Evolutionary conservation across 2,329 filamentous ascomycete genomes (phyloP).

Genomic region (Apiospora marii): DNA sequence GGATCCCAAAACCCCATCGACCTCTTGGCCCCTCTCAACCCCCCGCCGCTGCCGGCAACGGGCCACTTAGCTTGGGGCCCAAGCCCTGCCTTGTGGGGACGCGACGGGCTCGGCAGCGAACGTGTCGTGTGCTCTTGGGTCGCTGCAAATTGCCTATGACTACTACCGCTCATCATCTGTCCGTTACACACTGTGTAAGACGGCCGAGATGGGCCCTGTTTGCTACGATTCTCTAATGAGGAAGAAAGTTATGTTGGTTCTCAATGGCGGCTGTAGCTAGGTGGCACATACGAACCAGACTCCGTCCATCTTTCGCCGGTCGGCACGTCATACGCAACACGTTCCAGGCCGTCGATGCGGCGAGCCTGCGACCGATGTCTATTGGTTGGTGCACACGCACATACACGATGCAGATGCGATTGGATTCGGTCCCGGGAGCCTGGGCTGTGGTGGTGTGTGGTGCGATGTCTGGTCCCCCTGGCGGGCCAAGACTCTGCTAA

Average conservation of each 20-base stretch:
- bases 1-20: background rate
- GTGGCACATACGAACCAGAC: background rate
- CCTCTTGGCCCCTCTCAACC: background rate
- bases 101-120: background rate
- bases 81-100: slow-evolving; percentile 3
- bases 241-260: background rate
- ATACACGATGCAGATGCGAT: too few relatives aligned
- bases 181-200: background rate
- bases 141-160: background rate
- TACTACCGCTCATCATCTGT: background rate
- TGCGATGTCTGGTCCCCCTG: too few relatives aligned
- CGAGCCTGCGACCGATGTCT: too few relatives aligned
- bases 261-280: background rate
- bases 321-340: background rate
- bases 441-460: too few relatives aligned
- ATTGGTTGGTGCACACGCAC: too few relatives aligned
- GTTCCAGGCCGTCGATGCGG: background rate
- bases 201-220: background rate
- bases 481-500: too few relatives aligned
- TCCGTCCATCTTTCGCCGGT: background rate
- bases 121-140: too few relatives aligned
- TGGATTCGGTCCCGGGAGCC: too few relatives aligned
- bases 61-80: background rate
- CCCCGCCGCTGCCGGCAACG: background rate
- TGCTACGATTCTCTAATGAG: background rate